phyloP scores from a whole-genome alignment of 2,329 filamentous ascomycete species.

The Albifimbria verrucaria region DNA sequence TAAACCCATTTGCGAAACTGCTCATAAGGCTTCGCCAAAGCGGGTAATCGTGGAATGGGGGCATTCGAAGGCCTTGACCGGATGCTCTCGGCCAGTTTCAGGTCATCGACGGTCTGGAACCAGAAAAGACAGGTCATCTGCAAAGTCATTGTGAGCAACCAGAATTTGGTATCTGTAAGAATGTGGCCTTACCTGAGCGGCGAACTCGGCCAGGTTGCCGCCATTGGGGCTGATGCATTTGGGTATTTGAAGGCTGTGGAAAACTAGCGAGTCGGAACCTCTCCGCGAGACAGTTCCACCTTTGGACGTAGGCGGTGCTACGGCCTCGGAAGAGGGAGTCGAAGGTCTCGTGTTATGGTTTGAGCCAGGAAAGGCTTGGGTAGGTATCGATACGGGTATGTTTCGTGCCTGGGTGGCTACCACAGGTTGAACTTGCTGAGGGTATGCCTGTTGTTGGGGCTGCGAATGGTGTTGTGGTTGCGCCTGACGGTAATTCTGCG shows the following conservation, averaged over 20 bases:
- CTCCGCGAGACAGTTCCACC: constrained; percentile 30
- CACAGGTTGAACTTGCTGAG: constrained; percentile 3
- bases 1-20: constrained; percentile 94
- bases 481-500: constrained; percentile 29
- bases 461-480: constrained; percentile 19
- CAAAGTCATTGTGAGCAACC: too few relatives aligned
- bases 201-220: constrained; percentile 77
- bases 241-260: constrained; percentile 68
- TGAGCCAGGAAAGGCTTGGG: constrained; percentile 8
- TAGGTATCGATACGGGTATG: neutral
- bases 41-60: constrained; percentile 53
- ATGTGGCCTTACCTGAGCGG: constrained; percentile 64
- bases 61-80: constrained; percentile 35
- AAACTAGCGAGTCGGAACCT: constrained; percentile 45
- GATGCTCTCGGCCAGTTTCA: constrained; percentile 70
- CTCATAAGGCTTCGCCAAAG: constrained; percentile 71
- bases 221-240: constrained; percentile 71
- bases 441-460: constrained; percentile 11
- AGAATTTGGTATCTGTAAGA: neutral
- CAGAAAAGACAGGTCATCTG: constrained; percentile 96
- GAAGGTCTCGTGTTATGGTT: constrained; percentile 30
- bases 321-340: constrained; percentile 31
- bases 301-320: constrained; percentile 17
- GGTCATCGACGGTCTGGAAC: constrained; percentile 84
- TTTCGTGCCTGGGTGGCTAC: neutral